These are phyloP conservation scores for Tolypocladium inflatum DNA, from an alignment of 2,329 filamentous ascomycete genomes.

Conservation along the genomic window DNA sequence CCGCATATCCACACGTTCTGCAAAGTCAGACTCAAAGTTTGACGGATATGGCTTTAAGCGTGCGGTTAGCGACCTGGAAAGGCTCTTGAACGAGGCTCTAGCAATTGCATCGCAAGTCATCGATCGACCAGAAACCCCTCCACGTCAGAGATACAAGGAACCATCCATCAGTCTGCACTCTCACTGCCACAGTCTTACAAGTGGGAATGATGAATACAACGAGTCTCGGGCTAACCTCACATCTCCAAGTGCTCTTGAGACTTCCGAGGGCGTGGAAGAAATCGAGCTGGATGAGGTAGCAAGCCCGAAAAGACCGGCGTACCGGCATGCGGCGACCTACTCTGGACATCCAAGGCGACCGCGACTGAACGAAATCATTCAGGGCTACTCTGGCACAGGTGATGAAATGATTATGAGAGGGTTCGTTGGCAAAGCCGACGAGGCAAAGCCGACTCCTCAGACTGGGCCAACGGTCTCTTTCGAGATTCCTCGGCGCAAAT, in stretches of 20 bases:
- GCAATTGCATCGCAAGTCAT: constrained; percentile 30
- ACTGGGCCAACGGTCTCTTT: neutral
- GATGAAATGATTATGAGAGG: constrained; percentile 3
- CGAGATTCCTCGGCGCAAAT: constrained; percentile 6
- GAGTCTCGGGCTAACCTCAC: constrained; percentile 1
- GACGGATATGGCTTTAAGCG: constrained; percentile 21
- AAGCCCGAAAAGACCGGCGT: constrained; percentile 6
- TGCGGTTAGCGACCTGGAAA: constrained; percentile 33
- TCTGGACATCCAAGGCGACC: constrained; percentile 12
- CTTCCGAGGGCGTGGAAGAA: constrained; percentile 2
- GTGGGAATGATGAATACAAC: neutral
- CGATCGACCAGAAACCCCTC: constrained; percentile 16
- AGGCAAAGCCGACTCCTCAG: neutral
- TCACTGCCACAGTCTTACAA: constrained; percentile 1
- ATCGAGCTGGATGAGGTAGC: constrained; percentile 1
- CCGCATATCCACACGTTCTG: constrained; percentile 9
- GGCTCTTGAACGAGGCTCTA: constrained; percentile 36
- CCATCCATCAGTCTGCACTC: constrained; percentile 7
- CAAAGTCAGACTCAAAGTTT: constrained; percentile 11
- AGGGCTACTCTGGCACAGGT: constrained; percentile 14
- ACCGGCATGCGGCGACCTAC: constrained; percentile 16
- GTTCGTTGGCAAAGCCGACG: neutral
- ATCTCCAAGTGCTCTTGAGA: constrained; percentile 4
- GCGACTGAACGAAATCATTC: constrained; percentile 14
- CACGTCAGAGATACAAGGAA: constrained; percentile 5